Evolutionary conservation across 192 early-diverging fungal genomes (phyloP).

Genomic region (Allomyces javanicus): DNA sequence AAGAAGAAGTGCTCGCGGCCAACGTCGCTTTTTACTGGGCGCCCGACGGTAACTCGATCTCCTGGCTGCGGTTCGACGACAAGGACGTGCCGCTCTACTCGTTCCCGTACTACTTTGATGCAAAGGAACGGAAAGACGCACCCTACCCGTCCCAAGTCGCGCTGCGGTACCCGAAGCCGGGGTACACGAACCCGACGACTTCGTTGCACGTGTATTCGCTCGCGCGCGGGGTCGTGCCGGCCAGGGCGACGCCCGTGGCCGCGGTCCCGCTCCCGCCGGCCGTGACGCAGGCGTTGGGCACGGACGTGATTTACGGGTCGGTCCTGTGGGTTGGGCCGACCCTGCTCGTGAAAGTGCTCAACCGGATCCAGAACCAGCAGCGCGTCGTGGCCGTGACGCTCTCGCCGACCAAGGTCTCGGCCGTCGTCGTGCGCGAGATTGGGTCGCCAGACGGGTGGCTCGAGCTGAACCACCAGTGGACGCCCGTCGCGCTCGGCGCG

Average conservation of each 20-base stretch:
- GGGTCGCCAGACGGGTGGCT: slow-evolving; percentile 51
- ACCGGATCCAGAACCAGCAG: slow-evolving; percentile 73
- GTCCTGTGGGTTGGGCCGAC: slow-evolving; percentile 56
- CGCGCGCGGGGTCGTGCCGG: slow-evolving; percentile 11
- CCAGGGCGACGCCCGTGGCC: slow-evolving; percentile 7
- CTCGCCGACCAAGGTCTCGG: slow-evolving; percentile 14
- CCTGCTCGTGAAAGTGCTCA: slow-evolving; percentile 61
- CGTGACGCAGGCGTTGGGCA: slow-evolving; percentile 6
- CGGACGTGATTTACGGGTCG: slow-evolving; percentile 25
- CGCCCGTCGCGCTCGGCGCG: not conserved
- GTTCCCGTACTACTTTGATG: slow-evolving; percentile 50
- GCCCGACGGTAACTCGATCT: slow-evolving; percentile 50
- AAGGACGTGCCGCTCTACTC: slow-evolving; percentile 55
- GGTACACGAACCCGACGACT: slow-evolving; percentile 63
- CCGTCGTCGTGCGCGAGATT: slow-evolving; percentile 28
- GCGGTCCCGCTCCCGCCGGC: slow-evolving; percentile 6
- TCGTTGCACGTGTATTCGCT: slow-evolving; percentile 46
- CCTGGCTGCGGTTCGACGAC: slow-evolving; percentile 76
- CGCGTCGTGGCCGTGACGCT: slow-evolving; percentile 40
- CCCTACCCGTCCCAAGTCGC: slow-evolving; percentile 49
- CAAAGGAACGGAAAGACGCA: slow-evolving; percentile 16
- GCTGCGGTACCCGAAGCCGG: slow-evolving; percentile 75
- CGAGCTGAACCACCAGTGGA: slow-evolving; percentile 25
- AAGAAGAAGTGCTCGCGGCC: slow-evolving; percentile 68
- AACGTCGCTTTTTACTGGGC: slow-evolving; percentile 73